phyloP scores from a whole-genome alignment of 148 eudicot genomes.

The Tetragonia tetragonoides region DNA sequence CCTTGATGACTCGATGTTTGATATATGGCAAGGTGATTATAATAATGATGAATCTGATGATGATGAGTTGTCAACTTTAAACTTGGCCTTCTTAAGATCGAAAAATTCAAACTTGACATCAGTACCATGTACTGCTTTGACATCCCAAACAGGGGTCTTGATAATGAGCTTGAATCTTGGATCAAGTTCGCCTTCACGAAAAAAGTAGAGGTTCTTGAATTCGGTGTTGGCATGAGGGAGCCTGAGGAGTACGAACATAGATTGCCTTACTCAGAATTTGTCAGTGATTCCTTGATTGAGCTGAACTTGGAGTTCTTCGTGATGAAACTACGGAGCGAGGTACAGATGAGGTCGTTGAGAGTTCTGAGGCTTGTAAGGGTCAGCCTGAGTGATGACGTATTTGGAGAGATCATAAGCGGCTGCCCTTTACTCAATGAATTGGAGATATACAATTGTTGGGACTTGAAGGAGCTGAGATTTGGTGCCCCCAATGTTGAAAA shows the following conservation, averaged over 20 bases:
- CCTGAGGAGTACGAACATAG: neutral
- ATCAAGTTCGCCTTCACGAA: slow-evolving; percentile 14
- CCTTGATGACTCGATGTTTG: neutral
- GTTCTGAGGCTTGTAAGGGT: slow-evolving; percentile 9
- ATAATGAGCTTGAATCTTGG: slow-evolving; percentile 1
- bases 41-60: neutral
- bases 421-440: slow-evolving; percentile 21
- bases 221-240: neutral
- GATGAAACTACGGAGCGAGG: neutral
- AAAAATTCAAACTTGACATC: slow-evolving; percentile 13
- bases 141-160: neutral
- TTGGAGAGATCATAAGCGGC: slow-evolving; percentile 12
- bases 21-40: neutral
- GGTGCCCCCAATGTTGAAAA: slow-evolving; percentile 1
- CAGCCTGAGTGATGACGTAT: neutral
- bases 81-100: slow-evolving; percentile 1
- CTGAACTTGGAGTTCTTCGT: slow-evolving; percentile 10
- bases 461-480: neutral
- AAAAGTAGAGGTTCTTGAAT: slow-evolving; percentile 22
- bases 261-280: slow-evolving; percentile 5
- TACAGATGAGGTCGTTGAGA: slow-evolving; percentile 7
- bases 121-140: neutral
- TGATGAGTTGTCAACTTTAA: neutral
- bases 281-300: slow-evolving; percentile 10
- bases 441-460: slow-evolving; percentile 6